Percentiles rank a stretch among this genome's conserved stretches.
Evolutionary conservation across 148 eudicot species (phyloP).

Genomic region (Talinum fruticosum): DNA sequence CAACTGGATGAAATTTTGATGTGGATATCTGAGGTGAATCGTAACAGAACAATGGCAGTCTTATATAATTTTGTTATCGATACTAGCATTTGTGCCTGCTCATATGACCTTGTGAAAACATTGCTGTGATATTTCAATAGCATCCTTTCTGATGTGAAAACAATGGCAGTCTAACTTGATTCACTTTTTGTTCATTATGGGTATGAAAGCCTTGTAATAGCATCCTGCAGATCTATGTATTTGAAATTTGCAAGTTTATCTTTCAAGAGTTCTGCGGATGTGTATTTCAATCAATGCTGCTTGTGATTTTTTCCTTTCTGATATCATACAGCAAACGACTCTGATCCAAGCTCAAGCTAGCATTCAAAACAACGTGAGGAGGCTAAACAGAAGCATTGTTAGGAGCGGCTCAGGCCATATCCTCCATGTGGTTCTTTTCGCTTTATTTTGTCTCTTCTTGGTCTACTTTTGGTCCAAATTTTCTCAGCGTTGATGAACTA

Average conservation of each 20-base stretch:
- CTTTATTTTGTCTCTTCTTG: constrained; percentile 54
- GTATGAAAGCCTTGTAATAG: neutral
- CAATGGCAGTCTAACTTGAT: no score
- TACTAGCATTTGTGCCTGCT: no score
- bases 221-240: neutral
- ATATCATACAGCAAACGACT: constrained; percentile 73
- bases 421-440: constrained; percentile 78
- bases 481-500: constrained; percentile 39
- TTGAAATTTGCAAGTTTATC: neutral
- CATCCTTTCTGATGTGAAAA: no score
- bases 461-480: constrained; percentile 72
- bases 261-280: neutral
- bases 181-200: no score
- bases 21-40: neutral
- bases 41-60: neutral
- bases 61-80: no score
- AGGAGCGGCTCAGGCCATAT: constrained; percentile 71
- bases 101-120: no score
- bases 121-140: no score
- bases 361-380: constrained; percentile 84
- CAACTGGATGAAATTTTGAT: neutral
- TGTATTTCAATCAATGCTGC: neutral
- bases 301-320: constrained; percentile 5
- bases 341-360: constrained; percentile 82
- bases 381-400: constrained; percentile 73